These are phyloP conservation scores for Xylaria sp. DNA, from an alignment of 2,329 filamentous ascomycete genomes.

Conservation along the genomic window DNA sequence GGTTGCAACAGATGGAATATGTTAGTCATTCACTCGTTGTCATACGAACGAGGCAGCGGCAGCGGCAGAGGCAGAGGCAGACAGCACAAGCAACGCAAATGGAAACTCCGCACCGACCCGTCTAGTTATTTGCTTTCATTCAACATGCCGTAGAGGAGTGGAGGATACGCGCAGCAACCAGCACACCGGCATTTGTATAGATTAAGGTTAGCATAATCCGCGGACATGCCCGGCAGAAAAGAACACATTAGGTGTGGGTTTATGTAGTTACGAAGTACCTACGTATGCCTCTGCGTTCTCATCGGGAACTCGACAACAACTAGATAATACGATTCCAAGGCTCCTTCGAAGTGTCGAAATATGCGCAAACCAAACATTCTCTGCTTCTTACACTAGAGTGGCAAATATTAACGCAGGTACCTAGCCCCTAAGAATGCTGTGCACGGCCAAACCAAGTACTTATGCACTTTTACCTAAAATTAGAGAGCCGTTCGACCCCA, in stretches of 20 bases:
- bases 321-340: neutral
- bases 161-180: neutral
- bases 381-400: neutral
- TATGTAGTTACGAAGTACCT: neutral
- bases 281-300: neutral
- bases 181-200: neutral
- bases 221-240: neutral
- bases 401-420: neutral
- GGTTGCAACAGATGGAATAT: constrained; percentile 5
- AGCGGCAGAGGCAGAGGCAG: neutral
- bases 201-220: neutral
- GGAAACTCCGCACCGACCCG: neutral
- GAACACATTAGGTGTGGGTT: neutral
- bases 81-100: neutral
- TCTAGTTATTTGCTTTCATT: constrained; percentile 1
- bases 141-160: neutral
- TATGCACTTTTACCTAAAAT: constrained; percentile 10
- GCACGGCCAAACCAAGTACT: constrained; percentile 9
- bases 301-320: neutral
- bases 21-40: no score
- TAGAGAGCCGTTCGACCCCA: constrained; percentile 17
- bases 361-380: neutral
- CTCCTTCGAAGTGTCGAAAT: neutral
- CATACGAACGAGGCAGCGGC: no score
- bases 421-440: neutral